Conservation (phyloP, 495 filamentous ascomycete species). For the Penicillium lividum region DNA sequence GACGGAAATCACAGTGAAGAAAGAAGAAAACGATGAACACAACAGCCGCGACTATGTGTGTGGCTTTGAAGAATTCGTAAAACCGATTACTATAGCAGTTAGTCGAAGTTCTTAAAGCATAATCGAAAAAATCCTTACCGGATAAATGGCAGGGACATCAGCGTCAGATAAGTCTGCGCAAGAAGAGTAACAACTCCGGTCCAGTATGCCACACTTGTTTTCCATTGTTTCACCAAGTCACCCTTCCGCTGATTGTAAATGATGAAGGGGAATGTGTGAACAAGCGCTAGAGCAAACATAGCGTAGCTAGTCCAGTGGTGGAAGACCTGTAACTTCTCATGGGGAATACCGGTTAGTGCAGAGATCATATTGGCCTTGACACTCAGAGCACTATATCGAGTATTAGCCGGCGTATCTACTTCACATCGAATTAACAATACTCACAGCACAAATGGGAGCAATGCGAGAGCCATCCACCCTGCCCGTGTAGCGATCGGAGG, state of each 20-base stretch:
- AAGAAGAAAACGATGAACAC: slow-evolving; percentile 54
- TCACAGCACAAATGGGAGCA: slow-evolving; percentile 53
- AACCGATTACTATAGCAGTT: slow-evolving; percentile 37
- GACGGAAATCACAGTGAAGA: slow-evolving; percentile 33
- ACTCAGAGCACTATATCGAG: slow-evolving; percentile 28
- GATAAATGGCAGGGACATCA: slow-evolving; percentile 47
- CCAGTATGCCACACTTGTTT: slow-evolving; percentile 39
- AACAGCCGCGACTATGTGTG: slow-evolving; percentile 46
- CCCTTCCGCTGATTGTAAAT: slow-evolving; percentile 45
- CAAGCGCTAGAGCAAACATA: slow-evolving; percentile 46
- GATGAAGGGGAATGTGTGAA: slow-evolving; percentile 57
- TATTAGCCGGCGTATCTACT: slow-evolving; percentile 1
- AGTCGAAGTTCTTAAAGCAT: neutral
- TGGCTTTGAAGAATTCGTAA: slow-evolving; percentile 57
- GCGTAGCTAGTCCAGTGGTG: slow-evolving; percentile 47
- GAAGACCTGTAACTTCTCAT: slow-evolving; percentile 52
- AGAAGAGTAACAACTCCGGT: slow-evolving; percentile 49
- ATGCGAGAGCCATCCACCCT: slow-evolving; percentile 54
- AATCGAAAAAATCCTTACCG: slow-evolving; percentile 29
- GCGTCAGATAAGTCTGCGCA: slow-evolving; percentile 51
- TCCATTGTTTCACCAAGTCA: slow-evolving; percentile 49
- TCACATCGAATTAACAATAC: slow-evolving; percentile 17
- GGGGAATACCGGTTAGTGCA: slow-evolving; percentile 49
- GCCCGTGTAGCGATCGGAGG: slow-evolving; percentile 54
- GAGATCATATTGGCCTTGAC: slow-evolving; percentile 47